phyloP scores from a whole-genome alignment of 352 stramenopile genomes.

The Chloridella minuta region DNA sequence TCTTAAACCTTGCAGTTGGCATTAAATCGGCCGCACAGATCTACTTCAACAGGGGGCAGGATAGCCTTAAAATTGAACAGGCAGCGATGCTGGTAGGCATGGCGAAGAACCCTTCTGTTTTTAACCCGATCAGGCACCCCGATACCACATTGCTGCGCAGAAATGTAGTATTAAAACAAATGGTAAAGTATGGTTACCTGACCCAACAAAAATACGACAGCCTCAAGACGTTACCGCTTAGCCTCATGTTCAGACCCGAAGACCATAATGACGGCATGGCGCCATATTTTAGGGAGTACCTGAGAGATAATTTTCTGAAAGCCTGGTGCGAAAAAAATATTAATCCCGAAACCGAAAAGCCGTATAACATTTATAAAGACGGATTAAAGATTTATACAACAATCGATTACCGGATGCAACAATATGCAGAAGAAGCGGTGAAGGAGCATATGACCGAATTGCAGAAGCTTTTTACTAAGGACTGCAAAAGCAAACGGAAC shows the following conservation, averaged over 20 bases:
- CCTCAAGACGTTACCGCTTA: neutral
- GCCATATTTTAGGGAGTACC: neutral
- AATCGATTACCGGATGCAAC: neutral
- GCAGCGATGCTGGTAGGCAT: neutral
- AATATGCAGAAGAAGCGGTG: neutral
- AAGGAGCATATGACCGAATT: neutral
- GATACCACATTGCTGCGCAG: neutral
- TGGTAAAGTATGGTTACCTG: neutral
- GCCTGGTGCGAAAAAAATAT: neutral
- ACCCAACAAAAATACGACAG: neutral
- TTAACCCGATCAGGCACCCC: neutral
- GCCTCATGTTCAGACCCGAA: neutral
- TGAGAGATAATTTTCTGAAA: neutral
- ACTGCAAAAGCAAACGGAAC: neutral
- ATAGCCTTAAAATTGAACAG: neutral
- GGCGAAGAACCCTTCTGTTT: neutral
- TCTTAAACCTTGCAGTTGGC: neutral
- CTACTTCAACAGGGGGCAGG: neutral
- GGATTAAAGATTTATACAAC: neutral
- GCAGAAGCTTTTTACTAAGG: neutral
- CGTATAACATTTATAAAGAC: slow-evolving; percentile 7
- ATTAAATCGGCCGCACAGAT: neutral
- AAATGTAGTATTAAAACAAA: neutral
- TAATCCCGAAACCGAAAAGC: neutral
- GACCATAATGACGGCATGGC: neutral